A percentile compares a stretch with the other conserved stretches of the same genome.
phyloP scores from a whole-genome alignment of 495 filamentous ascomycete species.

The Tuber calosporum region DNA sequence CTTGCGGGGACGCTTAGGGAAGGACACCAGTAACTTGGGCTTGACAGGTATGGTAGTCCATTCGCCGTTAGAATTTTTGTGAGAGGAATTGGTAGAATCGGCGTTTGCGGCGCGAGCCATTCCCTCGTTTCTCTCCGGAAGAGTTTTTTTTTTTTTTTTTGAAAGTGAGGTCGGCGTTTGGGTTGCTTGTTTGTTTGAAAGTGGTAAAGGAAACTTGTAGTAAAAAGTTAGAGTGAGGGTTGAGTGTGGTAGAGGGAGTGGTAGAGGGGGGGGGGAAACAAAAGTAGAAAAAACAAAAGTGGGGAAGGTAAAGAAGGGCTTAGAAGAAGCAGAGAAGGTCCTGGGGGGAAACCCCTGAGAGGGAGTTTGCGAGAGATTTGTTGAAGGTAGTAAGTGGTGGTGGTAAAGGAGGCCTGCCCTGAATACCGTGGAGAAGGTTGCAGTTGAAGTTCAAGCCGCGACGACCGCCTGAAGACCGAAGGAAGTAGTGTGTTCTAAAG shows the following conservation, averaged over 20 bases:
- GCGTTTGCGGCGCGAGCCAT: neutral
- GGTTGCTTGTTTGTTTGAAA: too few relatives aligned
- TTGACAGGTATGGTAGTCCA: neutral
- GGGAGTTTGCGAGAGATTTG: neutral
- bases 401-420: neutral
- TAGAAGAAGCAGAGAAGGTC: neutral
- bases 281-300: neutral
- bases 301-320: neutral
- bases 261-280: neutral
- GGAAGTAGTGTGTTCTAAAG: neutral
- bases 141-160: neutral
- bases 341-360: neutral
- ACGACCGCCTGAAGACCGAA: neutral
- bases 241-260: neutral
- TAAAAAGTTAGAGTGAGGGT: neutral
- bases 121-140: neutral
- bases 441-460: neutral
- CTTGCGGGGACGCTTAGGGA: neutral
- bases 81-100: neutral
- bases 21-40: neutral
- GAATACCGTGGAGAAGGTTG: neutral
- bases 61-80: neutral
- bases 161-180: neutral
- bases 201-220: neutral
- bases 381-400: neutral